These are phyloP conservation scores for Pythium brassicae DNA, from an alignment of 352 stramenopile genomes.

Conservation along the genomic window DNA sequence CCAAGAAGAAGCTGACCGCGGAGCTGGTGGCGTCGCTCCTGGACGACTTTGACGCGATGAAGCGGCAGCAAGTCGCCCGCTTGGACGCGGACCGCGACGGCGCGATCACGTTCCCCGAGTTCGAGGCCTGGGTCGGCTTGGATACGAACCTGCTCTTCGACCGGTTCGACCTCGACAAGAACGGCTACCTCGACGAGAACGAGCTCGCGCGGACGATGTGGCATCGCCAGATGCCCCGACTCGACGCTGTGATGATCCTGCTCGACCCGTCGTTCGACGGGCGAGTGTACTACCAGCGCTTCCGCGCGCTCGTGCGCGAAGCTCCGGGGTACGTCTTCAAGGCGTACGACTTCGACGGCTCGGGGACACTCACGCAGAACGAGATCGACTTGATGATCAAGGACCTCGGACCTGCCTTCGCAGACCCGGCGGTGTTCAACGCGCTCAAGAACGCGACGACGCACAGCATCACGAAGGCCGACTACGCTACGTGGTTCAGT, in stretches of 20 bases:
- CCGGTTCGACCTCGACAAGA: slow-evolving; percentile 82
- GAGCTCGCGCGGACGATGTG: slow-evolving; percentile 62
- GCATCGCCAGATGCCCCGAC: slow-evolving; percentile 63
- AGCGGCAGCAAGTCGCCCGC: slow-evolving; percentile 36
- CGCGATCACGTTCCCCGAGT: slow-evolving; percentile 65
- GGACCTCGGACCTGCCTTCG: slow-evolving; percentile 50
- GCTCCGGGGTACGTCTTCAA: slow-evolving; percentile 59
- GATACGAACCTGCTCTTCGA: slow-evolving; percentile 82
- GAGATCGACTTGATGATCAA: slow-evolving; percentile 69
- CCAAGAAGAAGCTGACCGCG: slow-evolving; percentile 32
- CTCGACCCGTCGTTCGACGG: slow-evolving; percentile 80
- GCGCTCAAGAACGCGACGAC: slow-evolving; percentile 31
- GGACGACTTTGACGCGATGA: slow-evolving; percentile 58
- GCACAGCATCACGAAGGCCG: slow-evolving; percentile 35
- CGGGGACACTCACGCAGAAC: slow-evolving; percentile 39
- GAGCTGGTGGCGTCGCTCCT: slow-evolving; percentile 36
- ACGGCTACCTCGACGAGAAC: slow-evolving; percentile 78
- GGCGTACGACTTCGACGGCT: slow-evolving; percentile 73
- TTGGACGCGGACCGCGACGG: slow-evolving; percentile 53
- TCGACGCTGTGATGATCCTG: slow-evolving; percentile 65
- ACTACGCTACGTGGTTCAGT: slow-evolving; percentile 58
- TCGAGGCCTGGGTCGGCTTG: slow-evolving; percentile 59
- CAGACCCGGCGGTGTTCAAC: slow-evolving; percentile 28
- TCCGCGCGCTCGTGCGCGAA: slow-evolving; percentile 31
- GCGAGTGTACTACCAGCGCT: slow-evolving; percentile 73